A percentile compares a stretch with the other conserved stretches of the same genome.
phyloP scores from a whole-genome alignment of 495 filamentous ascomycete species.

The Podospora pseudoanserina region DNA sequence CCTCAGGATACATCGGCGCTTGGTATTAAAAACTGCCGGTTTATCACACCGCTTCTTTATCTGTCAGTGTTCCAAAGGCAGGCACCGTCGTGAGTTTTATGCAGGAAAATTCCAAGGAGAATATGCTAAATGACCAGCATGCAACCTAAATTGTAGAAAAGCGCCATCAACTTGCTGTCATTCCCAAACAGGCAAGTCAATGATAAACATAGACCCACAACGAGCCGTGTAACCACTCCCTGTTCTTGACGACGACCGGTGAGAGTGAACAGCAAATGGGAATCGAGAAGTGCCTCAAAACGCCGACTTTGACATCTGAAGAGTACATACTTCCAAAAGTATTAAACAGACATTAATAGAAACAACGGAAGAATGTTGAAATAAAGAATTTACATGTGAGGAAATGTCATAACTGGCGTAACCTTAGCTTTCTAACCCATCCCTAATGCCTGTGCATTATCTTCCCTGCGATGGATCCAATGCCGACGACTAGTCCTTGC shows the following conservation, averaged over 20 bases:
- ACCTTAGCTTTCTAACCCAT: not conserved
- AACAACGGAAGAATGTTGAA: not conserved
- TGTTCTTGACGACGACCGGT: not conserved
- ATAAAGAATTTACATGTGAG: not conserved
- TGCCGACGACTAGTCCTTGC: not conserved
- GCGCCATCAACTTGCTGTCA: not conserved
- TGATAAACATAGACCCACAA: not conserved
- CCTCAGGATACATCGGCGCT: no score
- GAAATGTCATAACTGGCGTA: slow-evolving; percentile 7
- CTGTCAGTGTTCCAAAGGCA: not conserved
- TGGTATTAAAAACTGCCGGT: not conserved
- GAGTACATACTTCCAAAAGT: not conserved
- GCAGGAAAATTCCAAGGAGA: not conserved
- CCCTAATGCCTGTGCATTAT: not conserved
- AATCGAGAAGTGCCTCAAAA: not conserved
- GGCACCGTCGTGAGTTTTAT: not conserved
- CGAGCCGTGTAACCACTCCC: not conserved
- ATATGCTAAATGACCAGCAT: not conserved
- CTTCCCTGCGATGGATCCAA: not conserved
- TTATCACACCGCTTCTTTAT: not conserved
- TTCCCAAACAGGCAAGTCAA: not conserved
- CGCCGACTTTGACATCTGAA: not conserved
- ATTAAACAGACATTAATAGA: not conserved
- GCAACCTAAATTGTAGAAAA: not conserved
- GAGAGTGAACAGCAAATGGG: not conserved